Evolutionary conservation across 768 basidiomycete genomes (phyloP), one percentile per base, ranked within the genome.

Genomic region (Lyophyllum semitale): DNA sequence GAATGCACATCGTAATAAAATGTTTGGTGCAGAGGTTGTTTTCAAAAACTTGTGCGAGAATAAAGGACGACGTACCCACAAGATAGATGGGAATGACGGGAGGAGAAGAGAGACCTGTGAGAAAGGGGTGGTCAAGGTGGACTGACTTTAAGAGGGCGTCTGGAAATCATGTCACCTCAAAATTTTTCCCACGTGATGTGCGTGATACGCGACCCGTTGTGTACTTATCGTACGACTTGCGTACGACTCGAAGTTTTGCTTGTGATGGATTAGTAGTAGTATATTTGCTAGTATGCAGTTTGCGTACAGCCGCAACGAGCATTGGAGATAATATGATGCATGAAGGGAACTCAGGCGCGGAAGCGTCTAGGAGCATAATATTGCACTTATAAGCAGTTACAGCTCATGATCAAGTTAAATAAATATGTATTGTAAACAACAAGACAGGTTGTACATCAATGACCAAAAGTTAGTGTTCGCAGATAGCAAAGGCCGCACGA

Each of bases 91-190:
- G 38, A 59, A 43, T 48, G 13, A 37, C 22, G 18, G 30, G 35
- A n/a, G 37, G 40, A 29, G 55, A 53, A 45, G 53, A 53, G 15
- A 45, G 55, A 30, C 52, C 18, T 27, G 51, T 49, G 55, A 33
- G 41, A 59, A 58, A 40, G 12, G 40, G 30, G 49, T 51, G 17
- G 8, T 26, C 49, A 53, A 53, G 38, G 57, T 69, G 63, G 63
- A 64, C 48, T 57, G 66, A 66, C 63, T 72, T 69, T 66, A 48
- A 32, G 33, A 22, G 53, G 35, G 51, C 41, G 54, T 38, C 11
- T 49, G 56, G 49, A 61, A 57, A 50, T 70, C 69, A 69, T 64
- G 63, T 68, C 66, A 69, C 63, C 53, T 53, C 42, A 27, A 22
- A 29, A 37, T 37, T 53, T 45, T 33, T 43, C 47, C 37, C 58